Base-by-base conservation (phyloP, 805 yeast species). In the Monosporozyma aquatica region DNA sequence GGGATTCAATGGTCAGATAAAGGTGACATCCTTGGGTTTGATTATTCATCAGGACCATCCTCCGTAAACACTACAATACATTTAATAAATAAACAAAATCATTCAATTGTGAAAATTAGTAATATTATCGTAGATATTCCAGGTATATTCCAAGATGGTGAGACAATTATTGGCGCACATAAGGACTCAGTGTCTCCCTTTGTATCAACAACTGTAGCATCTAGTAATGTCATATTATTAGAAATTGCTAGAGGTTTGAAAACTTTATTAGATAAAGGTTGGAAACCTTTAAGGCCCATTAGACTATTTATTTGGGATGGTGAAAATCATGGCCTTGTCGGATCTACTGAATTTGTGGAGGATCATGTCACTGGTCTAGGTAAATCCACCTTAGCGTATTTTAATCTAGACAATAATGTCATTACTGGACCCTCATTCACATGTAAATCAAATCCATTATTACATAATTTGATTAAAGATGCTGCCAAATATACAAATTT, bases 231-330 rank as follows among this genome's bases (percentile, higher is more conserved):
- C 2, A 61, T 72, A 0, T 48, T 77, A 32, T 47, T 79, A 23
- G 82, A 78, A 48, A 53, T 78, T 15, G 71, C 76, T 1, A 58
- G 80, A 38, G 77, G 76, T 0, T 62, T 76, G 32, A 65, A 72
- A 8, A 62, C 63, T 13, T 55, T 78, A 36, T 50, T 61, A 6
- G 58, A 66, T 36, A 55, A 62, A 5, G 82, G 82, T 1, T 85
- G 89, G 89, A 74, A 71, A 53, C 94, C 94, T 9, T 58, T 74
- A 40, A 67, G 92, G 53, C 75, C 87, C 0, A 78, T 86, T 20
- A 69, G 75, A 42, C 67, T 86, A 37, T 80, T 81, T 0, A 77
- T 84, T 23, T 86, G 87, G 87, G 95, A 86, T 61, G 94, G 85
- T 27, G 87, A 79, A 49, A 86, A 80, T 54, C 74, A 74, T 47